These are phyloP conservation scores for Termitomyces sp. DNA, from an alignment of 768 basidiomycete genomes.

Conservation along the genomic window DNA sequence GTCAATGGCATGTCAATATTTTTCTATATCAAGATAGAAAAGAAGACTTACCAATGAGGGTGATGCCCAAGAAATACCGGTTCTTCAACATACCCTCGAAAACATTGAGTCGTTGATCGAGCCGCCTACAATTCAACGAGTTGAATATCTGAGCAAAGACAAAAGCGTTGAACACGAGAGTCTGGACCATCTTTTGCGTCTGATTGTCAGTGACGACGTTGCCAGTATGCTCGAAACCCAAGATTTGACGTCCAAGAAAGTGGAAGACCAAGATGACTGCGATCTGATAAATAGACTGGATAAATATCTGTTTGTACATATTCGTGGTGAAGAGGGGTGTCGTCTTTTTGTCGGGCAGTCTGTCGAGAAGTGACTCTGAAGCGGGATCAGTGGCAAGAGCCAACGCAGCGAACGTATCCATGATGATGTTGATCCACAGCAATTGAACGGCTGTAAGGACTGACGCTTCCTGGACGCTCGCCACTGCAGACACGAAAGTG, in stretches of 20 bases:
- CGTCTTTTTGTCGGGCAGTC: conserved; percentile 86
- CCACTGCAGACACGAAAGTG: conserved; percentile 87
- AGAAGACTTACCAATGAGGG: conserved; percentile 66
- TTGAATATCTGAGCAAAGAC: conserved; percentile 98
- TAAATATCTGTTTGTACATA: conserved; percentile 96
- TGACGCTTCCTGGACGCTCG: conserved; percentile 68
- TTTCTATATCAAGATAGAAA: conserved; percentile 7
- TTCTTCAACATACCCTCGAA: conserved; percentile 80
- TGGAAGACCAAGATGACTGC: conserved; percentile 82
- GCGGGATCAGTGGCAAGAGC: conserved; percentile 98
- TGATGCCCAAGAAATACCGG: conserved; percentile 80
- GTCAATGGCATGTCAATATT: conserved; percentile 1
- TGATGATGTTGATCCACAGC: conserved; percentile 98
- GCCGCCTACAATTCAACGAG: conserved; percentile 83
- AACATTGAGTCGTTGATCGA: conserved; percentile 84
- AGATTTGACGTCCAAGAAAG: conserved; percentile 71
- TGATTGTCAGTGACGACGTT: conserved; percentile 24
- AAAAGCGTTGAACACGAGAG: conserved; percentile 96
- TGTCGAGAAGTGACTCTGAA: conserved; percentile 68
- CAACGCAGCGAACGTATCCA: conserved; percentile 98
- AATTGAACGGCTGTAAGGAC: conserved; percentile 96
- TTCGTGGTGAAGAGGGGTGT: conserved; percentile 86
- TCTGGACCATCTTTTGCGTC: conserved; percentile 53
- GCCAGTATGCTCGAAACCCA: conserved; percentile 43
- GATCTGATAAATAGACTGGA: conserved; percentile 87